These are phyloP conservation scores for Phytopythium boreale DNA, from an alignment of 352 stramenopile species.

Conservation along the genomic window DNA sequence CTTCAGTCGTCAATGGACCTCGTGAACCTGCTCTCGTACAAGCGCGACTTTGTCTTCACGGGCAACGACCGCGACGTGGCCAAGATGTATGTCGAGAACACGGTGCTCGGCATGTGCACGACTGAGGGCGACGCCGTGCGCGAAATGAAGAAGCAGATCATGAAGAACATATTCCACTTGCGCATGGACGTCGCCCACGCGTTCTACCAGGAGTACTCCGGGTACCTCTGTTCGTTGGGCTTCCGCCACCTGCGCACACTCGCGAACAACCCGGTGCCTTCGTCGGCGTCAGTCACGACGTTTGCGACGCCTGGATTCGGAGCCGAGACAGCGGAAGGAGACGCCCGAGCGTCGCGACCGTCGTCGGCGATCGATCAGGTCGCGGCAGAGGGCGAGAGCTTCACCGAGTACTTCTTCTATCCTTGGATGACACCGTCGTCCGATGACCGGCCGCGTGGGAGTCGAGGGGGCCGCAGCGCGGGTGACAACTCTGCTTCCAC, in stretches of 20 bases:
- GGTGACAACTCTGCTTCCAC: not conserved
- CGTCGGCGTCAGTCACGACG: conserved; percentile 11
- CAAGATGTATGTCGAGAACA: conserved; percentile 78
- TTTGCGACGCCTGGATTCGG: conserved; percentile 7
- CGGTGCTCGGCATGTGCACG: conserved; percentile 64
- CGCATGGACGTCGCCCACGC: conserved; percentile 65
- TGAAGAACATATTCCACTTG: conserved; percentile 63
- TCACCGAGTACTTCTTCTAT: conserved; percentile 72
- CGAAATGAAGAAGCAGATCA: conserved; percentile 72
- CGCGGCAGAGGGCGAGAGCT: conserved; percentile 37
- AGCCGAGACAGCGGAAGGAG: conserved; percentile 8
- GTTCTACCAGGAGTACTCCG: conserved; percentile 68
- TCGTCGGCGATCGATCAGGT: conserved; percentile 30
- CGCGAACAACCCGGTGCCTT: conserved; percentile 8
- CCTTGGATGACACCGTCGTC: conserved; percentile 30
- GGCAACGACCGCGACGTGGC: conserved; percentile 65
- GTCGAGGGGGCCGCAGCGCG: not conserved
- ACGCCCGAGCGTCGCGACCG: conserved; percentile 6
- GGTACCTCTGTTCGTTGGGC: conserved; percentile 57
- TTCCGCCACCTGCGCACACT: conserved; percentile 59
- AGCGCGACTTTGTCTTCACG: conserved; percentile 82
- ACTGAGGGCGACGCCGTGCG: conserved; percentile 53
- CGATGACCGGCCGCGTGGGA: conserved; percentile 13
- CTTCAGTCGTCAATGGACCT: conserved; percentile 81
- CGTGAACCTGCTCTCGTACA: conserved; percentile 83